Evolutionary conservation across 345 rosid species (phyloP).

Genomic region (Bruguiera parviflora): DNA sequence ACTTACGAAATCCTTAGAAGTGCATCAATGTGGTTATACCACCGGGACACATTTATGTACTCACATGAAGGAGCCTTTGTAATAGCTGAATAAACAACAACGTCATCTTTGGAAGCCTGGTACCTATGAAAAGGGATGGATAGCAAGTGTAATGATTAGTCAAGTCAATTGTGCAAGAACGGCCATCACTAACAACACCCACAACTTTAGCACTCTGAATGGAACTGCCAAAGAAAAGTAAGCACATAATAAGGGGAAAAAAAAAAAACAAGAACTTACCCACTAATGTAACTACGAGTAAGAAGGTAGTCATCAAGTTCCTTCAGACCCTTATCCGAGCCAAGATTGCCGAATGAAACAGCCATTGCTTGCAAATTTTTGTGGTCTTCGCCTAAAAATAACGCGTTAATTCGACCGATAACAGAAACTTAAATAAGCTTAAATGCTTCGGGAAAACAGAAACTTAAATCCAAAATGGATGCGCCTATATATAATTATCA

Average conservation of each 20-base stretch:
- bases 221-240: background rate
- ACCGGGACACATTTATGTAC: constrained; percentile 62
- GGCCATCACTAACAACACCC: background rate
- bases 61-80: constrained; percentile 56
- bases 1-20: constrained; percentile 95
- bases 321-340: constrained; percentile 66
- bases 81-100: constrained; percentile 55
- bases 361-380: constrained; percentile 43
- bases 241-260: too few relatives aligned
- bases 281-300: constrained; percentile 77
- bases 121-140: constrained; percentile 36
- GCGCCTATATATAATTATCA: too few relatives aligned
- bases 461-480: too few relatives aligned
- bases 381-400: background rate
- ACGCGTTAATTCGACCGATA: background rate
- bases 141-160: too few relatives aligned
- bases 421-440: too few relatives aligned
- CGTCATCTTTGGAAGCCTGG: constrained; percentile 94
- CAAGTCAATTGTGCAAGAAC: too few relatives aligned
- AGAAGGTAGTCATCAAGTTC: constrained; percentile 83
- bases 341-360: constrained; percentile 44
- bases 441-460: too few relatives aligned
- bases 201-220: background rate
- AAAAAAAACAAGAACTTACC: constrained; percentile 35
- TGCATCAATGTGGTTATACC: constrained; percentile 85